Conservation (phyloP, 2,329 filamentous ascomycete species). For the Neocucurbitaria cava region DNA sequence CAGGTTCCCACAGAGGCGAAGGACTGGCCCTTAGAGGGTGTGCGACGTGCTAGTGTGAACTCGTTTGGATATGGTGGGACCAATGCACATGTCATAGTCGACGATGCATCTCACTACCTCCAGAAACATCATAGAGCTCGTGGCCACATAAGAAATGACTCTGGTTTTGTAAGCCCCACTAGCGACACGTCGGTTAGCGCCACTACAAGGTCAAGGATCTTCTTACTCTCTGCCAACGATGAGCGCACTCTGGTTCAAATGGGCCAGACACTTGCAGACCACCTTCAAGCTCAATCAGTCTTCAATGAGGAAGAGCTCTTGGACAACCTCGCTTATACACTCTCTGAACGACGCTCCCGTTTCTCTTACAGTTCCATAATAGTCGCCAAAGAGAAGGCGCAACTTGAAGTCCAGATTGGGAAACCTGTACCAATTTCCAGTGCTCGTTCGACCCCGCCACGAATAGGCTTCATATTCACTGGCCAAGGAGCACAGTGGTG, state of each 20-base stretch:
- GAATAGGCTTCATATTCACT: constrained; percentile 46
- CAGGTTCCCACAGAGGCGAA: constrained; percentile 16
- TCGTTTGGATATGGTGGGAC: constrained; percentile 34
- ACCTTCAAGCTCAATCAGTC: constrained; percentile 8
- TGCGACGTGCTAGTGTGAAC: constrained; percentile 24
- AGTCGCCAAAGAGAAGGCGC: constrained; percentile 3
- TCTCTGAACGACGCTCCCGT: constrained; percentile 20
- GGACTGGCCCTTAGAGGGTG: constrained; percentile 17
- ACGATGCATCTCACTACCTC: constrained; percentile 33
- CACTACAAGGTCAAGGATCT: constrained; percentile 2
- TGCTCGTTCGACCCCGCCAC: neutral
- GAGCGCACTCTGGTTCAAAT: constrained; percentile 5
- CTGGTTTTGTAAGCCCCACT: constrained; percentile 10
- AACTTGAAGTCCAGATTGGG: constrained; percentile 2
- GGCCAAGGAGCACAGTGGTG: constrained; percentile 55
- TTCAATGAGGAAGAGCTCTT: constrained; percentile 11
- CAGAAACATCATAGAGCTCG: neutral
- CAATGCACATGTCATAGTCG: constrained; percentile 30
- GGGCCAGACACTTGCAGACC: constrained; percentile 24
- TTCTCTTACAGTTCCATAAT: constrained; percentile 3
- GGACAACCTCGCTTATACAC: constrained; percentile 26
- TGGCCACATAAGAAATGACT: constrained; percentile 8
- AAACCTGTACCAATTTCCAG: neutral
- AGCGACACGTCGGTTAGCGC: neutral
- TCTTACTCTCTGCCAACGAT: constrained; percentile 24